Conservation (phyloP, 257 asterid genomes). For the Misopates orontium region DNA sequence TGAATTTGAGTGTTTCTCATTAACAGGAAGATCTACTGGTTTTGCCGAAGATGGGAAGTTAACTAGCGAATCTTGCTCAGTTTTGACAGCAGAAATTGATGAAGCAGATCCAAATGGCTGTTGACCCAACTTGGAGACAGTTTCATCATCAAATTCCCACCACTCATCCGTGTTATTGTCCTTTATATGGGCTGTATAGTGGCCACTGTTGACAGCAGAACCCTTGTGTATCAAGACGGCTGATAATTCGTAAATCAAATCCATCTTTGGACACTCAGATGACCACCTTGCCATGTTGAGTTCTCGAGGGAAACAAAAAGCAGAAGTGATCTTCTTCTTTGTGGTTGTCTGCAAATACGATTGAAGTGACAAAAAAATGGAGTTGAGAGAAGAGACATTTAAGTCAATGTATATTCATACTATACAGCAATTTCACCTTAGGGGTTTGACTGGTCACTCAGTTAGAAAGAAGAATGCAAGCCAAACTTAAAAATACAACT, state of each 20-base stretch:
- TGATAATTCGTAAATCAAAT: slow-evolving; percentile 77
- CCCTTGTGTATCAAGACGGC: slow-evolving; percentile 99
- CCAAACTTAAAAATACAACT: slow-evolving; percentile 10
- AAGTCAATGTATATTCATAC: slow-evolving; percentile 18
- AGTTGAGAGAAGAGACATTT: slow-evolving; percentile 27
- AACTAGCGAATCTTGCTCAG: slow-evolving; percentile 44
- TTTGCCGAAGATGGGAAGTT: slow-evolving; percentile 47
- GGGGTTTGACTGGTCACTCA: slow-evolving; percentile 18
- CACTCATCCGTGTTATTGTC: slow-evolving; percentile 79
- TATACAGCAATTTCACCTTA: slow-evolving; percentile 22
- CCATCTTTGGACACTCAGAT: slow-evolving; percentile 57
- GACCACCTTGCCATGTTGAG: slow-evolving; percentile 73
- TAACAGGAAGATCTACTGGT: slow-evolving; percentile 33
- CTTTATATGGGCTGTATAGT: slow-evolving; percentile 88
- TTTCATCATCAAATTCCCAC: slow-evolving; percentile 99
- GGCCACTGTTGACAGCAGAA: slow-evolving; percentile 95
- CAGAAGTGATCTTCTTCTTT: slow-evolving; percentile 90
- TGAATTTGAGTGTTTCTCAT: slow-evolving; percentile 42
- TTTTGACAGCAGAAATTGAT: slow-evolving; percentile 48
- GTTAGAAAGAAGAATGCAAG: slow-evolving; percentile 6
- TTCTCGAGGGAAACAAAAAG: slow-evolving; percentile 79
- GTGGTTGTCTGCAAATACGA: slow-evolving; percentile 78
- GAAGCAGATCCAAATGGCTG: slow-evolving; percentile 69
- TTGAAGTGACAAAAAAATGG: slow-evolving; percentile 29
- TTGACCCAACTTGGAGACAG: slow-evolving; percentile 73